phyloP scores from a whole-genome alignment of 345 rosid genomes.

The Raphanus sativus region DNA sequence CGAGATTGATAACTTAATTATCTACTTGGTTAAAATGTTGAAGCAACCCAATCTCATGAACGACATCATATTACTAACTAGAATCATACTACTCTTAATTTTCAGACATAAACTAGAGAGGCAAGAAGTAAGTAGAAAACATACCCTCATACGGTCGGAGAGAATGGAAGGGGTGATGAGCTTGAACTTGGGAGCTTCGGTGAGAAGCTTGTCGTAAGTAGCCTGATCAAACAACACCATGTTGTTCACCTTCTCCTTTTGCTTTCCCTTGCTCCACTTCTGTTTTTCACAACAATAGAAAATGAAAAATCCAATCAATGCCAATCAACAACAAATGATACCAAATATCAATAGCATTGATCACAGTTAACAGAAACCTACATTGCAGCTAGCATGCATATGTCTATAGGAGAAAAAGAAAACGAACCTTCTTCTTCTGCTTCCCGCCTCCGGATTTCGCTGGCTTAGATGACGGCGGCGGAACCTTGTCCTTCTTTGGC shows the following conservation, averaged over 20 bases:
- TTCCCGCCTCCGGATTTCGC: constrained; percentile 76
- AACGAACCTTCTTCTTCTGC: constrained; percentile 74
- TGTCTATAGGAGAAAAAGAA: neutral
- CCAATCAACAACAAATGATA: neutral
- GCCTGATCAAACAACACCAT: constrained; percentile 85
- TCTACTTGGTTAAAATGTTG: neutral
- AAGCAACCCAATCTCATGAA: neutral
- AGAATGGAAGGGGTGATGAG: constrained; percentile 80
- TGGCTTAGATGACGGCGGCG: constrained; percentile 74
- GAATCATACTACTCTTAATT: neutral
- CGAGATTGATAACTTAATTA: neutral
- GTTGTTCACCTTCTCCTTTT: constrained; percentile 59
- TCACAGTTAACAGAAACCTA: neutral
- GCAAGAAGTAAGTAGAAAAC: neutral
- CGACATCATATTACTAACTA: neutral
- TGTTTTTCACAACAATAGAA: neutral
- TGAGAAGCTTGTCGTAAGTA: constrained; percentile 75
- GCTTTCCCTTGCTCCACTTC: constrained; percentile 1
- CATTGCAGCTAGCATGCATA: neutral
- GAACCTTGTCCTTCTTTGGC: constrained; percentile 75
- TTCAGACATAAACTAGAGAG: neutral
- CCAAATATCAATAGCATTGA: neutral
- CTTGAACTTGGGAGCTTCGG: constrained; percentile 81
- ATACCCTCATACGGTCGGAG: constrained; percentile 80
- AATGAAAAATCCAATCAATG: too few relatives aligned